These are phyloP conservation scores for Gossypium ekmanianum DNA, from an alignment of 345 rosid genomes.

Conservation along the genomic window DNA sequence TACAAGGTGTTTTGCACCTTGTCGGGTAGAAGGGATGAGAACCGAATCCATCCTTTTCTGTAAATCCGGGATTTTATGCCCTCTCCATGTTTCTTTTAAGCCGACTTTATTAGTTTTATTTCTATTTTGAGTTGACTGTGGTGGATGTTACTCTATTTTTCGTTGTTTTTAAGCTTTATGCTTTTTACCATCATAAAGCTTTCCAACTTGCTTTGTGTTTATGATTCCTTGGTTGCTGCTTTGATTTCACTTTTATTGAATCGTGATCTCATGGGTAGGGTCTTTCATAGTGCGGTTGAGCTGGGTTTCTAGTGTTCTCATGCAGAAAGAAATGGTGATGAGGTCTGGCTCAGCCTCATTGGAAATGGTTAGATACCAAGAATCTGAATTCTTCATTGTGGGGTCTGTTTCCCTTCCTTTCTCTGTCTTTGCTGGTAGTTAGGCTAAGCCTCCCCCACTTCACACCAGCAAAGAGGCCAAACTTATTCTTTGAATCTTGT, in stretches of 20 bases:
- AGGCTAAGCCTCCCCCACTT: too few relatives aligned
- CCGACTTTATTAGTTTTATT: constrained; percentile 16
- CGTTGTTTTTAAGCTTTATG: background rate
- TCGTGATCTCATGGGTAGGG: constrained; percentile 28
- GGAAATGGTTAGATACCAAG: background rate
- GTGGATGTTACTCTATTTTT: background rate
- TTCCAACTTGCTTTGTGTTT: background rate
- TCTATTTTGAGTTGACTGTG: background rate
- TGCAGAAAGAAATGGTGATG: constrained; percentile 3
- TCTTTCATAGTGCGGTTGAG: constrained; percentile 8
- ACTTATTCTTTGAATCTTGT: too few relatives aligned
- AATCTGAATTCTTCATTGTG: background rate
- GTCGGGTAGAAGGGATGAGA: constrained; percentile 20
- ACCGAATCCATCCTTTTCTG: constrained; percentile 35
- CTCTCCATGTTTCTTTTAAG: constrained; percentile 17
- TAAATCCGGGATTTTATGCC: constrained; percentile 36
- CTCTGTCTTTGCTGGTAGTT: background rate
- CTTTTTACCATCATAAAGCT: background rate
- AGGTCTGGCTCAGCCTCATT: constrained; percentile 6
- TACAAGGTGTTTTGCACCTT: constrained; percentile 29
- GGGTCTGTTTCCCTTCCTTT: constrained; percentile 13
- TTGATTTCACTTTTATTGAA: background rate
- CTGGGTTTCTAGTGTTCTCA: background rate
- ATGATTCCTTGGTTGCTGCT: background rate
- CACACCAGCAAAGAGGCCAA: too few relatives aligned